Evolutionary conservation across 2,329 filamentous ascomycete genomes (phyloP), one percentile per base, ranked within the genome.

Genomic region (Rhynchosporium agropyri): DNA sequence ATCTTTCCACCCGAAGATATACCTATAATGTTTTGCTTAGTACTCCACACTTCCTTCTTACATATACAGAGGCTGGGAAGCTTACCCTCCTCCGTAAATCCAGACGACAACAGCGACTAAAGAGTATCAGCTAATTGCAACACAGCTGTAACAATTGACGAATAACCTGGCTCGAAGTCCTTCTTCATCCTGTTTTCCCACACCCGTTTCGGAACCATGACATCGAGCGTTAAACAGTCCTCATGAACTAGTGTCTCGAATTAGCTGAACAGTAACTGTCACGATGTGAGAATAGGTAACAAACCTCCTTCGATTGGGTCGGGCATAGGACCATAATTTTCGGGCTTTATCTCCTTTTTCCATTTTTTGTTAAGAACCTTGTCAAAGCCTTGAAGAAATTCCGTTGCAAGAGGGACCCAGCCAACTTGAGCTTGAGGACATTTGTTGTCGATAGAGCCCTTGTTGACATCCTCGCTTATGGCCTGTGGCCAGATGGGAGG

Each of bases 1-100:
- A 40, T 58, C 56, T 40, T 58, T 58, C 56, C 56, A 58, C 20
- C 56, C 56, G 43, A 26, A 58, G 3, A 58, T n/a, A 15, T 38
- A 58, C 13, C 56, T 58, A 48, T 15, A n/a, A 5, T 20, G 20
- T 10, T 6, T n/a, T n/a, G 2, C 15, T 45, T 45, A 45, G 42
- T n/a, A 45, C 20, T 20, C 20, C 20, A 20, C 20, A 20, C 20
- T 20, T 20, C 20, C 20, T 20, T 20, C 20, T 20, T 20, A 20
- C 20, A 20, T 20, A 20, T 13, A 51, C 9, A 3, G 8, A 36
- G 5, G 3, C 29, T 2, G 9, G 51, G 40, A 6, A 45, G 26
- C 55, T 36, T 15, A 48, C 55, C 55, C 55, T 20, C 55, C 55
- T 33, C 55, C 55, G 20, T 58, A 58, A 3, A 58, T 58, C 42